phyloP scores from a whole-genome alignment of 2,329 filamentous ascomycete species.

The Nemania abortiva region DNA sequence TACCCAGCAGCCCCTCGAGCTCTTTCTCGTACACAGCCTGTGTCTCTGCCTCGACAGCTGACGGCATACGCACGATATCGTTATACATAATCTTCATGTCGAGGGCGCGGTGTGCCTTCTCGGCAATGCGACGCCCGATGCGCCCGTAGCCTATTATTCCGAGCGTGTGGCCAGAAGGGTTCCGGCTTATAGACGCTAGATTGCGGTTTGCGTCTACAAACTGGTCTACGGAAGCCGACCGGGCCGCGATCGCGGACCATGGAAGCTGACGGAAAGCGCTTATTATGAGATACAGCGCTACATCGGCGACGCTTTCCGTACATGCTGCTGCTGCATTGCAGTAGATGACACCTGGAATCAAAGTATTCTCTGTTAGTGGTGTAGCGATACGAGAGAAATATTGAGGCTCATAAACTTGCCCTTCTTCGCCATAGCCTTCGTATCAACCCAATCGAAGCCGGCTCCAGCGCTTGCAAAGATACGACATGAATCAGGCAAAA shows the following conservation, averaged over 20 bases:
- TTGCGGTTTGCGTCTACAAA: conserved; percentile 61
- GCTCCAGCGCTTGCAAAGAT: conserved; percentile 72
- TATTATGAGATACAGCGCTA: conserved; percentile 70
- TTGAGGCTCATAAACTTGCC: background rate
- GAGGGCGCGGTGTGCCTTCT: conserved; percentile 59
- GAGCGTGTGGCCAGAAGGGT: conserved; percentile 63
- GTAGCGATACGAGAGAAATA: background rate
- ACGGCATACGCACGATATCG: conserved; percentile 54
- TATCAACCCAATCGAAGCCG: conserved; percentile 74
- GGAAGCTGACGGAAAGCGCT: conserved; percentile 68
- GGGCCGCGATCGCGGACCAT: conserved; percentile 66
- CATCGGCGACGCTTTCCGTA: conserved; percentile 66
- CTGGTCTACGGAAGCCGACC: conserved; percentile 55
- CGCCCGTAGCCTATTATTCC: conserved; percentile 67
- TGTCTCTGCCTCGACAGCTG: conserved; percentile 49
- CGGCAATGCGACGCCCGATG: conserved; percentile 60
- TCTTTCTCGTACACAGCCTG: conserved; percentile 49
- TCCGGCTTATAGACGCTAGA: conserved; percentile 64
- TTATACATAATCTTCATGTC: conserved; percentile 68
- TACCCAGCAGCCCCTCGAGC: conserved; percentile 45
- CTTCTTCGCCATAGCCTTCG: conserved; percentile 47
- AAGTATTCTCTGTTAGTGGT: background rate
- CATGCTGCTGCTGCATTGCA: conserved; percentile 70
- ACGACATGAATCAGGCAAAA: conserved; percentile 65
- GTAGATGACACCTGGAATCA: conserved; percentile 62